Base-by-base conservation (phyloP, 495 filamentous ascomycete genomes). In the Tuber microsphaerosporum region DNA sequence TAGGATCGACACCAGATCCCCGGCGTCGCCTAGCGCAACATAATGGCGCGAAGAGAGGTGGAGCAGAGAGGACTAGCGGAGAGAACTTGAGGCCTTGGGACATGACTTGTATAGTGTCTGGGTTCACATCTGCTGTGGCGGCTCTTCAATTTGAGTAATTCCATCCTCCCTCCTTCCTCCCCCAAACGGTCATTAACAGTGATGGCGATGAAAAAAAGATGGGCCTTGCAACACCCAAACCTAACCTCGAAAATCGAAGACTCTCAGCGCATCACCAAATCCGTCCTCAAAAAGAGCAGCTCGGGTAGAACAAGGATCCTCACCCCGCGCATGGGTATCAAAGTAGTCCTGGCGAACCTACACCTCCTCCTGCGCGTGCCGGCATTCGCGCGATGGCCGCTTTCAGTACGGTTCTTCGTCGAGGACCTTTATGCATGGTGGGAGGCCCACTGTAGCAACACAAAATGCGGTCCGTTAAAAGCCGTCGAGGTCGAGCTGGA, bases 81-180 rank as follows among this genome's bases (percentile, higher is more conserved):
- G 82, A 80, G 19, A 87, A 82, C n/a, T 83, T 92, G 69, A 87
- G 92, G 72, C 95, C 96, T 0, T 98, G 96, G 95, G 92, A 98
- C 82, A 97, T 99, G 93, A 87, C 90, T 1, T 89, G 89, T 44
- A 87, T 97, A 9, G 93, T 98, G 1, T 90, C 91, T 3, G 95
- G 96, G 0, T 99, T 99, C 79, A 92, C 92, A 20, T 93, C 91
- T 73, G 89, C 90, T 78, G 89, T 93, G 31, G 93, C 92, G 2
- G 95, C 96, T 5, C 84, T 99, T 76, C 95, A 98, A 81, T 99
- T 99, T 80, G 95, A 99, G 93, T 97, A 87, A 77, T 45, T 26
- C 26, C n/a, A 31, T 48, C 71, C 68, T 34, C 70, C 42, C 51
- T 8, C 42, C 68, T 73, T 45, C 3, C 37, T 26, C n/a, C 14